These are phyloP conservation scores for Penicillium ochrochloron DNA, from an alignment of 495 filamentous ascomycete genomes.

Conservation along the genomic window DNA sequence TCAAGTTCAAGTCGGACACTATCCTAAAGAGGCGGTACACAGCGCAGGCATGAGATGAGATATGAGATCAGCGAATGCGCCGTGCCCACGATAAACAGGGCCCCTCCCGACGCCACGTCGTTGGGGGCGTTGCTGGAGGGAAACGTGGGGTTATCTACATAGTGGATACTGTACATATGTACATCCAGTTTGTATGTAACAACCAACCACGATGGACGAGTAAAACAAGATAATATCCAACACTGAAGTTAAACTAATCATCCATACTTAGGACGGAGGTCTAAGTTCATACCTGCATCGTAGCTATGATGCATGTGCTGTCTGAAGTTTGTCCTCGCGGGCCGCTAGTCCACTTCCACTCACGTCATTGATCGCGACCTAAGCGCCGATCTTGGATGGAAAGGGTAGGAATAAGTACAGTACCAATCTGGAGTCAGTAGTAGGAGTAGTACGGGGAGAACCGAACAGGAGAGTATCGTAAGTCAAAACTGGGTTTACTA, in stretches of 20 bases:
- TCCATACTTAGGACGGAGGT: too few species aligned
- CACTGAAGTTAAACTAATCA: too few species aligned
- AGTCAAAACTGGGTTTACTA: too few species aligned
- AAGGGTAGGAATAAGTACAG: slow-evolving; percentile 2
- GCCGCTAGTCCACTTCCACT: background rate
- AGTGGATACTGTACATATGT: too few species aligned
- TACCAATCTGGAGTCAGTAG: too few species aligned
- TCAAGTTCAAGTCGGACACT: too few species aligned
- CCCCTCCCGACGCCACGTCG: background rate
- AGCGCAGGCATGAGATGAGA: background rate
- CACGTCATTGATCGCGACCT: background rate
- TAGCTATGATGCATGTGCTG: background rate
- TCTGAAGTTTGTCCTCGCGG: background rate
- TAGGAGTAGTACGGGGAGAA: background rate
- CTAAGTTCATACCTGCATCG: too few species aligned
- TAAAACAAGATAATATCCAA: too few species aligned
- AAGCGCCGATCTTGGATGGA: slow-evolving; percentile 1
- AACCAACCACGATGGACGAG: too few species aligned
- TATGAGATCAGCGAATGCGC: background rate
- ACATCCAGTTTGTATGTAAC: too few species aligned
- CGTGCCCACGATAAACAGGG: too few species aligned
- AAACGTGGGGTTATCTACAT: too few species aligned
- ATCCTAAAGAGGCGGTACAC: background rate
- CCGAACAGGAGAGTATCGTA: background rate
- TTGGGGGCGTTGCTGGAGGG: background rate